phyloP scores from a whole-genome alignment of 2,329 filamentous ascomycete genomes.

The Cytospora piceicola region DNA sequence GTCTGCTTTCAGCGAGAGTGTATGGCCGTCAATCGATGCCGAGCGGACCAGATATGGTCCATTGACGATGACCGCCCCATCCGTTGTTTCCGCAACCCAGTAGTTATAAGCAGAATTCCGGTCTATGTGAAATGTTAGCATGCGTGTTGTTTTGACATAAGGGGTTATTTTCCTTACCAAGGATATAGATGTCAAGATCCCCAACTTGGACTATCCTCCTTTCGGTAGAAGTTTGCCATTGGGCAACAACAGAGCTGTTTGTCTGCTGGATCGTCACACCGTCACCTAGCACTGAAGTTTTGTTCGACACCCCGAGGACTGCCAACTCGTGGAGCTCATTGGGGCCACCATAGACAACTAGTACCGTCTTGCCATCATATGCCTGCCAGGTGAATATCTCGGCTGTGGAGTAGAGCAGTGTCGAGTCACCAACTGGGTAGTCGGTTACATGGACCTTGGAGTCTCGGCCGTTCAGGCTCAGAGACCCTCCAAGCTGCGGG shows the following conservation, averaged over 20 bases:
- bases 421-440: slow-evolving; percentile 62
- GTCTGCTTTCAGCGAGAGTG: slow-evolving; percentile 68
- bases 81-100: slow-evolving; percentile 62
- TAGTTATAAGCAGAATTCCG: slow-evolving; percentile 69
- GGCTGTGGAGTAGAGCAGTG: slow-evolving; percentile 68
- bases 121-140: slow-evolving; percentile 17
- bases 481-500: slow-evolving; percentile 59
- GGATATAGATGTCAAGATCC: slow-evolving; percentile 49
- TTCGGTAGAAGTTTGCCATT: slow-evolving; percentile 39
- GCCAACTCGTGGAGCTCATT: slow-evolving; percentile 67
- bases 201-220: slow-evolving; percentile 41
- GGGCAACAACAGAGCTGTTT: slow-evolving; percentile 34
- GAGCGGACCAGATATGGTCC: slow-evolving; percentile 68
- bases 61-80: slow-evolving; percentile 54
- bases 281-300: slow-evolving; percentile 30
- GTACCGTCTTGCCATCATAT: slow-evolving; percentile 60
- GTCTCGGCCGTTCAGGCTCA: slow-evolving; percentile 65
- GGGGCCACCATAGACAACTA: slow-evolving; percentile 67
- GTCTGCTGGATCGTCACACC: slow-evolving; percentile 34
- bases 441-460: slow-evolving; percentile 70
- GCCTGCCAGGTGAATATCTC: slow-evolving; percentile 74
- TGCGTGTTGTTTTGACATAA: neutral
- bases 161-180: slow-evolving; percentile 46
- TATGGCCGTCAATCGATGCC: slow-evolving; percentile 57
- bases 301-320: slow-evolving; percentile 37